Percentiles rank a stretch among this genome's conserved stretches.
Conservation (phyloP, 306 rosid genomes). For the Sicyos baderoa region DNA sequence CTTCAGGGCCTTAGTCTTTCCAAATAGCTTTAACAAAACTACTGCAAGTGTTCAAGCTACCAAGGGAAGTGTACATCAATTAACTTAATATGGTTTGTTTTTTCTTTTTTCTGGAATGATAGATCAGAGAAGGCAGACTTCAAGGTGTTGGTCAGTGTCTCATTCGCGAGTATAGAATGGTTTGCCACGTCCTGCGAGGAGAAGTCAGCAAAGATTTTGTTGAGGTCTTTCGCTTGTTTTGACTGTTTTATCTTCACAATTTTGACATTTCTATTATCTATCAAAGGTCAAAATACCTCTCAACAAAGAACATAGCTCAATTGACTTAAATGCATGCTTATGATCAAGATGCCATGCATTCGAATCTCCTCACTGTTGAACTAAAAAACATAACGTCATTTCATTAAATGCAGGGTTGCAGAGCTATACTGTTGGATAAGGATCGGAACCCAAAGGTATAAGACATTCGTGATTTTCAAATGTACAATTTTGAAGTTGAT, state of each 20-base stretch:
- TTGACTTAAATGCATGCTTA: too few relatives aligned
- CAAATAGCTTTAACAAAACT: neutral
- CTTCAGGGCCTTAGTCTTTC: neutral
- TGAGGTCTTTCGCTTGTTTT: conserved; percentile 43
- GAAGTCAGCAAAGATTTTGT: conserved; percentile 76
- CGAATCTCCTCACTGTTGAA: too few relatives aligned
- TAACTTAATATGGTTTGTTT: neutral
- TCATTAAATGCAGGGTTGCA: conserved; percentile 63
- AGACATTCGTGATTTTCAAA: neutral
- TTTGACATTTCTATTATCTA: conserved; percentile 19
- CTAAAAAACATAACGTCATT: neutral
- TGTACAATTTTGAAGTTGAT: neutral
- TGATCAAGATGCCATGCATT: too few relatives aligned
- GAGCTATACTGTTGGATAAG: conserved; percentile 84
- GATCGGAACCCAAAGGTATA: conserved; percentile 86
- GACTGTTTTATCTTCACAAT: neutral
- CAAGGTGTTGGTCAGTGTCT: conserved; percentile 81
- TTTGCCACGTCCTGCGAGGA: conserved; percentile 58
- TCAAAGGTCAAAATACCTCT: neutral
- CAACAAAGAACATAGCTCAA: too few relatives aligned
- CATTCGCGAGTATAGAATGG: conserved; percentile 70
- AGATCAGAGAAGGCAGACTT: conserved; percentile 77
- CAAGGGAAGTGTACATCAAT: neutral
- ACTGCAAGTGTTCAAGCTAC: too few relatives aligned
- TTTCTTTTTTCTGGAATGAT: conserved; percentile 1